Conservation (phyloP, 2,329 filamentous ascomycete genomes). For the Hymenotorrendiella dingleyae region DNA sequence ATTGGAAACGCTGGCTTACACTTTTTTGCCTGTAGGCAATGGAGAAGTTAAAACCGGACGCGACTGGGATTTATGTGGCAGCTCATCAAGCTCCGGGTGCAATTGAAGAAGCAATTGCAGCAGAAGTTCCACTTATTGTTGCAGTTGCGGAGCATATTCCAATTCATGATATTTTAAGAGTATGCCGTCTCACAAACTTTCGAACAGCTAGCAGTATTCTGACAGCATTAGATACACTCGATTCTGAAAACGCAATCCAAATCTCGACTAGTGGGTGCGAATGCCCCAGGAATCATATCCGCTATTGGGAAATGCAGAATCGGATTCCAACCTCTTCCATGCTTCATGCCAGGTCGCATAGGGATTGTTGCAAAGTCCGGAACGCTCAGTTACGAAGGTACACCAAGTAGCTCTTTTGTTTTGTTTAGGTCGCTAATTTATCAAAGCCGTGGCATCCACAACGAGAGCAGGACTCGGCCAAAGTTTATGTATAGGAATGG, state of each 20-base stretch:
- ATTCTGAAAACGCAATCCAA: slow-evolving; percentile 64
- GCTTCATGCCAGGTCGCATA: slow-evolving; percentile 61
- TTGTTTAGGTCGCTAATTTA: background rate
- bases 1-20: background rate
- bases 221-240: slow-evolving; percentile 50
- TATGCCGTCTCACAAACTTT: slow-evolving; percentile 30
- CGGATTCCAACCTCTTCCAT: slow-evolving; percentile 71
- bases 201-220: background rate
- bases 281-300: slow-evolving; percentile 70
- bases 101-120: slow-evolving; percentile 74
- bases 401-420: background rate
- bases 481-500: slow-evolving; percentile 67
- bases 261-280: slow-evolving; percentile 64
- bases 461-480: slow-evolving; percentile 65
- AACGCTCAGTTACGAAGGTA: slow-evolving; percentile 63
- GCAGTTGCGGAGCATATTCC: slow-evolving; percentile 72
- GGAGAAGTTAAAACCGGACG: slow-evolving; percentile 65
- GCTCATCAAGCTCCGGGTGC: slow-evolving; percentile 66
- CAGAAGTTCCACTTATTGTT: slow-evolving; percentile 69
- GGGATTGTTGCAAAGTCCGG: slow-evolving; percentile 71
- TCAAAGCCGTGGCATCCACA: slow-evolving; percentile 58
- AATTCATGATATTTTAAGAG: slow-evolving; percentile 64
- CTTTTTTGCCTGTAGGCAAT: slow-evolving; percentile 46
- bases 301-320: slow-evolving; percentile 62
- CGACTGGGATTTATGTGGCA: slow-evolving; percentile 74